Base-by-base conservation (phyloP, 495 filamentous ascomycete species). In the Filosporella fistucella region DNA sequence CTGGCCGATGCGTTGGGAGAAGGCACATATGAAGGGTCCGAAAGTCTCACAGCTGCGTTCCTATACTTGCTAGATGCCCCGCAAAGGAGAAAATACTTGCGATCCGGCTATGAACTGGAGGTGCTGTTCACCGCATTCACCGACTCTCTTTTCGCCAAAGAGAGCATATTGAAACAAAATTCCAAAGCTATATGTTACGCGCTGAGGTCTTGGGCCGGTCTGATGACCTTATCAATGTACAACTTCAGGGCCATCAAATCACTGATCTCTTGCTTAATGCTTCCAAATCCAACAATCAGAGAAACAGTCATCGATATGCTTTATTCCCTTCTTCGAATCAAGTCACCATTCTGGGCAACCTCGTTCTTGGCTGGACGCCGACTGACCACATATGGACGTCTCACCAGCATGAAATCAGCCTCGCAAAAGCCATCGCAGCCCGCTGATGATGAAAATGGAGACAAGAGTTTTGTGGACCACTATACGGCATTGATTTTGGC, bases 331-430 rank as follows among this genome's bases (percentile, higher is more conserved):
- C 74, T 98, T 49, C 82, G 89, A 34, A 96, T 98, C 61, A 96
- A 95, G 58, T 82, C 90, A 17, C 93, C 93, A 5, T 91, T 89
- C 0, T 98, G 94, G 94, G 91, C 91, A 21, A 89, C 89, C 1
- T 94, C 89, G 16, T 98, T 95, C 59, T 76, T 98, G 36, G 93
- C 94, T 29, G 93, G 94, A 6, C 77, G 93, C 53, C 74, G 94
- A 44, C 77, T 97, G 26, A 98, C 93, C 13, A 97, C 89, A 0
- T 97, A 97, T 63, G 90, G 89, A 13, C 78, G 94, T 56, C 90
- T 97, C 25, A 78, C 89, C 8, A 96, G 91, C 55, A 71, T 97
- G n/a, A 88, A 85, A 49, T 68, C 81, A 1, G 80, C 85, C 47
- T 51, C 69, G 1, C 39, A 45, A 55, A 43, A 72, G 59, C 34